Conservation (phyloP, 2,329 filamentous ascomycete species). For the Passalora sequoiae region DNA sequence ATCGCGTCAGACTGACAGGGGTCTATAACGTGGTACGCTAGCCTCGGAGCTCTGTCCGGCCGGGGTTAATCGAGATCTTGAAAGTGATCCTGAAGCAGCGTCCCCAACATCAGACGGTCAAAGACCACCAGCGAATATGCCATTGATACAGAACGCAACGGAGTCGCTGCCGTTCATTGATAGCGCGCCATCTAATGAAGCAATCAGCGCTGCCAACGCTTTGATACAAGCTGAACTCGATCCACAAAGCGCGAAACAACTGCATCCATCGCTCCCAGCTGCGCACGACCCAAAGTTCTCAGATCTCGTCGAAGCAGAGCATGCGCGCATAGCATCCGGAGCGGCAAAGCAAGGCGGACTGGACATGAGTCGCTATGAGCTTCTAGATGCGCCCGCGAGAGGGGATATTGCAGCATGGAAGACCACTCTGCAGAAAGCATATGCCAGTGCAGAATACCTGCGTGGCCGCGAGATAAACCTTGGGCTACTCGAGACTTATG, state of each 20-base stretch:
- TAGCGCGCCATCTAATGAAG: conserved; percentile 57
- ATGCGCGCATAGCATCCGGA: conserved; percentile 60
- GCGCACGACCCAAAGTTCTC: conserved; percentile 55
- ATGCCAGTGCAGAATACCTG: conserved; percentile 56
- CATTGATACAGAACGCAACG: conserved; percentile 64
- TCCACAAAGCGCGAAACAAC: conserved; percentile 42
- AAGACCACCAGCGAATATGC: conserved; percentile 45
- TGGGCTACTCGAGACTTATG: conserved; percentile 69
- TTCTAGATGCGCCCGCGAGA: conserved; percentile 55
- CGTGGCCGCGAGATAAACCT: conserved; percentile 57
- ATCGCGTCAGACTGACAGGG: too few species aligned
- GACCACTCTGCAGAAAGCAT: conserved; percentile 50
- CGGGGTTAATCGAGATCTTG: too few species aligned
- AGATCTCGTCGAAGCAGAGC: conserved; percentile 61
- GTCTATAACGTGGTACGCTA: background rate
- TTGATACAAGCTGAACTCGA: conserved; percentile 65
- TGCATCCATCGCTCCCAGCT: conserved; percentile 57
- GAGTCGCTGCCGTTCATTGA: conserved; percentile 88
- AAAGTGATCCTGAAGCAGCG: too few species aligned
- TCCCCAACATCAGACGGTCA: too few species aligned
- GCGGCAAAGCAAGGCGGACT: conserved; percentile 50
- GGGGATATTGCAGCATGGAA: conserved; percentile 46
- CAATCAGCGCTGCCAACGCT: conserved; percentile 61
- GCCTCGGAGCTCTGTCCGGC: background rate
- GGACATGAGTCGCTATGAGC: conserved; percentile 78